Conservation (phyloP, 73 alveolate species). For the Durusdinium trenchii region DNA sequence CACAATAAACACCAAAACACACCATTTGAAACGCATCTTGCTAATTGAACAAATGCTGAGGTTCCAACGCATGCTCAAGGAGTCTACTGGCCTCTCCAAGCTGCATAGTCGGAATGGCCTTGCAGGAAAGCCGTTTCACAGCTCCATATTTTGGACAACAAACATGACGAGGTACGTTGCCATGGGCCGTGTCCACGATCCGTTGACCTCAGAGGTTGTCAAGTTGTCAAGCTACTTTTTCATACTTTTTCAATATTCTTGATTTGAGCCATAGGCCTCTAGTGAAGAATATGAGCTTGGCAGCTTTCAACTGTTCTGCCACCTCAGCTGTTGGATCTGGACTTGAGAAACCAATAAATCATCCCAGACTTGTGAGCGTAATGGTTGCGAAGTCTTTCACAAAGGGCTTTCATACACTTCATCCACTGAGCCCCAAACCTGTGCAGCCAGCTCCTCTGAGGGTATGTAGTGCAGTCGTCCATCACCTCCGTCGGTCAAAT, state of each 20-base stretch:
- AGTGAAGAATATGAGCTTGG: slow-evolving; percentile 81
- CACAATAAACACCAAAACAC: not conserved
- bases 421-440: too few species aligned
- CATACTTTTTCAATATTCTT: too few species aligned
- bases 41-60: not conserved
- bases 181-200: slow-evolving; percentile 64
- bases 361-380: not conserved
- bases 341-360: not conserved
- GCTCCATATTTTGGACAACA: not conserved
- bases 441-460: slow-evolving; percentile 86
- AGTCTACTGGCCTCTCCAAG: slow-evolving; percentile 62
- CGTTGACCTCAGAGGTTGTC: slow-evolving; percentile 78
- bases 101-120: slow-evolving; percentile 89
- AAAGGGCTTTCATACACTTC: too few species aligned
- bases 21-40: not conserved
- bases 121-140: not conserved
- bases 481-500: slow-evolving; percentile 2
- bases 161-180: not conserved
- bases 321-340: not conserved
- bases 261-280: not conserved
- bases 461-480: slow-evolving; percentile 69
- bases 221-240: too few species aligned
- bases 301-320: slow-evolving; percentile 74
- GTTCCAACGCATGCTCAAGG: slow-evolving; percentile 44
- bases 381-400: too few species aligned